Conservation (phyloP, 768 basidiomycete genomes). For the Calocera viscosa region DNA sequence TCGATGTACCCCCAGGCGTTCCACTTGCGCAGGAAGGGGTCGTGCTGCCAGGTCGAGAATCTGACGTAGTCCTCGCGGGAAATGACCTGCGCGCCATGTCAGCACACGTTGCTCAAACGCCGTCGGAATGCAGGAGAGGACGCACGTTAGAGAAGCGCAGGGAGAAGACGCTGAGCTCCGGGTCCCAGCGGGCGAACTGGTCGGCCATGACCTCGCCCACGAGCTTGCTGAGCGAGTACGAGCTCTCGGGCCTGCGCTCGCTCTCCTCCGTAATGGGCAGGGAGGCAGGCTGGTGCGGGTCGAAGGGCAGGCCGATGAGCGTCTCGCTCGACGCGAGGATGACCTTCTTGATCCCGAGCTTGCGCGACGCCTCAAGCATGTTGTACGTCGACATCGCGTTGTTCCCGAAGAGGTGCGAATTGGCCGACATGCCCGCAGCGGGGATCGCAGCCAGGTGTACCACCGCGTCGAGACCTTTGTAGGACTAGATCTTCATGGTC, state of each 20-base stretch:
- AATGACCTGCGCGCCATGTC: constrained; percentile 14
- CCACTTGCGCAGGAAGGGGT: constrained; percentile 17
- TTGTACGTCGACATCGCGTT: constrained; percentile 20
- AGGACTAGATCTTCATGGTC: constrained; percentile 8
- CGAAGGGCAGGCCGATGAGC: constrained; percentile 20
- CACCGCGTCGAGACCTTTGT: constrained; percentile 19
- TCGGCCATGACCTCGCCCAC: constrained; percentile 20
- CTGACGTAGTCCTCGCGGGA: constrained; percentile 16
- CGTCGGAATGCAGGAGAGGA: neutral
- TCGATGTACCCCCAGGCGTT: constrained; percentile 20
- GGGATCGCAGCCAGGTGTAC: constrained; percentile 20
- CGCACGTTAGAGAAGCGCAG: constrained; percentile 17
- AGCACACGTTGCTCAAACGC: neutral
- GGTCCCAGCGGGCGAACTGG: constrained; percentile 21
- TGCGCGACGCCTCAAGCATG: constrained; percentile 21
- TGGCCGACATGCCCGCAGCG: constrained; percentile 14
- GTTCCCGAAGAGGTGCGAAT: constrained; percentile 14
- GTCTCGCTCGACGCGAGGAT: constrained; percentile 19
- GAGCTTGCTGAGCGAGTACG: constrained; percentile 21
- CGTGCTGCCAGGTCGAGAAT: constrained; percentile 18
- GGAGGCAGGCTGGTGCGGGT: constrained; percentile 16
- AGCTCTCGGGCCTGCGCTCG: constrained; percentile 18
- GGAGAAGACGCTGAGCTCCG: constrained; percentile 19
- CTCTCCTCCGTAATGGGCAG: constrained; percentile 20
- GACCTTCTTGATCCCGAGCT: constrained; percentile 20